Conservation (phyloP, 129 eudicot genomes). For the carrot (Daucus carota) region DNA sequence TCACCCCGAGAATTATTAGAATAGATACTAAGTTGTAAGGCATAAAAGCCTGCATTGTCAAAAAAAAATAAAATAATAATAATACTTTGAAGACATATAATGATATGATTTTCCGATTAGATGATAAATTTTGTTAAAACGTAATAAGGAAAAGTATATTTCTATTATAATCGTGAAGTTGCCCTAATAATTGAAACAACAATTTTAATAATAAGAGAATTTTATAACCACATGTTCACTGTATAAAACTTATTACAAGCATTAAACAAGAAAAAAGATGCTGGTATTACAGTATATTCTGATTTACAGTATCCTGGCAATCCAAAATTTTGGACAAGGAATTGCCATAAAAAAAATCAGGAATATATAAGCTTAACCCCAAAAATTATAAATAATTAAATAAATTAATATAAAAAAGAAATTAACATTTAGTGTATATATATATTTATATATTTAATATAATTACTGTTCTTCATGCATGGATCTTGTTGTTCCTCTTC, state of each 20-base stretch:
- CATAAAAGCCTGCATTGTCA: too few species aligned
- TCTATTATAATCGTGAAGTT: too few species aligned
- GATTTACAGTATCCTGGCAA: slow-evolving; percentile 9
- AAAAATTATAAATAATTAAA: background rate
- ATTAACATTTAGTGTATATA: background rate
- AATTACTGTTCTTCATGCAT: background rate
- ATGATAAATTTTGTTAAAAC: too few species aligned
- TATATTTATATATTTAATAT: too few species aligned
- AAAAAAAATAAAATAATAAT: too few species aligned
- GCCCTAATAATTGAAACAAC: too few species aligned
- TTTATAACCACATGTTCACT: background rate
- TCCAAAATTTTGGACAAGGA: background rate
- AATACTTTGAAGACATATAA: too few species aligned
- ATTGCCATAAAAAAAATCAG: slow-evolving; percentile 9
- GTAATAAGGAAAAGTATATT: too few species aligned
- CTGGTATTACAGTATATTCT: slow-evolving; percentile 13
- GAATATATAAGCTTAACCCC: background rate
- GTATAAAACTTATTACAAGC: too few species aligned
- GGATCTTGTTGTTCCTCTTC: slow-evolving; percentile 23
- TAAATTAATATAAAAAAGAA: background rate
- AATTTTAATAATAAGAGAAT: background rate
- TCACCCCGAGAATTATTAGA: too few species aligned
- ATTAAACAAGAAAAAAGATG: background rate
- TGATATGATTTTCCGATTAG: too few species aligned
- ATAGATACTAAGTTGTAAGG: too few species aligned